phyloP scores from a whole-genome alignment of 108 stramenopile genomes.

The Tribonema minus region DNA sequence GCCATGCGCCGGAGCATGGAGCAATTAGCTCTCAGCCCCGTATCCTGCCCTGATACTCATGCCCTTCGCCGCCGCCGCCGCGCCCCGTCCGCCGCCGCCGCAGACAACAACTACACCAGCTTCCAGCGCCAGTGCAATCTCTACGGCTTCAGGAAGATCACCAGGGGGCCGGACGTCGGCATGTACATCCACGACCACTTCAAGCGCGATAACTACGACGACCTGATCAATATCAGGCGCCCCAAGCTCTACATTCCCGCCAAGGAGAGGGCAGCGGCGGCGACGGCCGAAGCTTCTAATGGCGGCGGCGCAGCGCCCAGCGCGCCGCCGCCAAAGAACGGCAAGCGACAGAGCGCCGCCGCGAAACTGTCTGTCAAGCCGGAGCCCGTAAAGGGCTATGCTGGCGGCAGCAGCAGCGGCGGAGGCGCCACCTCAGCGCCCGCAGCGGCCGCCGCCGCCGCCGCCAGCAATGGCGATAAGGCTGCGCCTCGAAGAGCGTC shows the following conservation, averaged over 20 bases:
- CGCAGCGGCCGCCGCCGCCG: too few species aligned
- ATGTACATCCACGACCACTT: constrained; percentile 86
- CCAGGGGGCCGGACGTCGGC: constrained; percentile 77
- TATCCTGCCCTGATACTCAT: too few species aligned
- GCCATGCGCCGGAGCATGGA: too few species aligned
- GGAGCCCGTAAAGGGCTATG: background rate
- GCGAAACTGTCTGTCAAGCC: background rate
- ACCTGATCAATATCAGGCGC: constrained; percentile 36
- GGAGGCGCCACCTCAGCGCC: too few species aligned
- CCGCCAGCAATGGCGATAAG: too few species aligned
- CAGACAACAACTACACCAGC: constrained; percentile 66
- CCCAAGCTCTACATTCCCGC: constrained; percentile 22
- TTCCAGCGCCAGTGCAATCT: constrained; percentile 85
- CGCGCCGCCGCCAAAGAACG: background rate
- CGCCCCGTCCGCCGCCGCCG: too few species aligned
- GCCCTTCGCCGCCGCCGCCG: too few species aligned
- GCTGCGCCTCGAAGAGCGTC: too few species aligned
- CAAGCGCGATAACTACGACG: constrained; percentile 77
- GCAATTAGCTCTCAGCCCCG: too few species aligned
- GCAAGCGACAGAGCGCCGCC: background rate
- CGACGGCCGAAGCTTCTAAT: constrained; percentile 3
- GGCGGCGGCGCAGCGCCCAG: background rate
- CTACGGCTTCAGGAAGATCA: constrained; percentile 67
- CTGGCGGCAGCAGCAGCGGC: too few species aligned
- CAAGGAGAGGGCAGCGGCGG: constrained; percentile 2